Conservation (phyloP, 192 early-diverging fungal genomes). For the Coemansia aciculifera region DNA sequence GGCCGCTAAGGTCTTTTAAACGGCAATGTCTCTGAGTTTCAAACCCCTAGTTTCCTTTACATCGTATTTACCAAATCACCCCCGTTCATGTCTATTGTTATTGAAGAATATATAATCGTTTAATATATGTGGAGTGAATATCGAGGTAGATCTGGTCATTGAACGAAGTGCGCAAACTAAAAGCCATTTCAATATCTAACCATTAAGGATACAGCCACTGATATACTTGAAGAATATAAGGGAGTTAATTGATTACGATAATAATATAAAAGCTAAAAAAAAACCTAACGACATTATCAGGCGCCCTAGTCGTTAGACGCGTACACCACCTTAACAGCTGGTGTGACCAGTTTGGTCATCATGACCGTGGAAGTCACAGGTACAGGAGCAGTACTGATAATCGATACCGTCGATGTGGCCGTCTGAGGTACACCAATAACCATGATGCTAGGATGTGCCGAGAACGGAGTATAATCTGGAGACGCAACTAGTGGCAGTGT, state of each 20-base stretch:
- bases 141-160: neutral
- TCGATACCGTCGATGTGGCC: constrained; percentile 6
- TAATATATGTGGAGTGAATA: neutral
- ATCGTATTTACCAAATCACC: neutral
- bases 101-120: neutral
- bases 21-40: neutral
- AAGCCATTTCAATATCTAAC: neutral
- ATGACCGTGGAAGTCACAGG: constrained; percentile 33
- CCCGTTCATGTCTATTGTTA: neutral
- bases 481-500: constrained; percentile 22
- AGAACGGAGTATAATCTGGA: constrained; percentile 4
- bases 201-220: too few relatives aligned
- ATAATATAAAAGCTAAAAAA: neutral
- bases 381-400: constrained; percentile 20
- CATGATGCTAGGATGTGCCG: constrained; percentile 37
- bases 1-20: neutral
- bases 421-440: constrained; percentile 38
- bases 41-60: neutral
- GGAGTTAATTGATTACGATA: neutral
- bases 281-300: neutral
- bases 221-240: neutral
- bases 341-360: constrained; percentile 47
- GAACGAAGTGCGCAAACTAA: neutral
- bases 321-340: constrained; percentile 38
- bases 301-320: constrained; percentile 15